Percentiles rank a stretch among this genome's conserved stretches.
Evolutionary conservation across 192 early-diverging fungal species (phyloP).

Genomic region (Spinellus fusiger): DNA sequence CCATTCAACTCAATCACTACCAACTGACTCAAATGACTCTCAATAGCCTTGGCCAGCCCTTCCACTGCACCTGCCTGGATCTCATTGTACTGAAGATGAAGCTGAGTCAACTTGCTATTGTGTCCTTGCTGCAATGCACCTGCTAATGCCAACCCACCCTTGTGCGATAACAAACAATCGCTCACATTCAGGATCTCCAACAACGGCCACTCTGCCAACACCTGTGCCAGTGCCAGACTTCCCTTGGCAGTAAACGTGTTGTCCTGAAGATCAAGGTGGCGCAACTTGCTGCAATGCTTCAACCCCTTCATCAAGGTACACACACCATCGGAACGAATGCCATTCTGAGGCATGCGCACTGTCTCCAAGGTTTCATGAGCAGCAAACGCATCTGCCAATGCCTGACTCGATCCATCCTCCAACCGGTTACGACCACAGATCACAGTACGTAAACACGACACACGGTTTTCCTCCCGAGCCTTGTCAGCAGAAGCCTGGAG

Average conservation of each 20-base stretch:
- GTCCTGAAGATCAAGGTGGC: constrained; percentile 88
- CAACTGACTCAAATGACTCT: constrained; percentile 56
- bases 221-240: constrained; percentile 69
- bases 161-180: constrained; percentile 80
- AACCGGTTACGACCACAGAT: constrained; percentile 92
- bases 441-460: constrained; percentile 70
- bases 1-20: constrained; percentile 82
- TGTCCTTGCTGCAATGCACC: constrained; percentile 56
- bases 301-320: constrained; percentile 64
- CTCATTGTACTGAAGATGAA: constrained; percentile 86
- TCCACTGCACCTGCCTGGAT: constrained; percentile 72
- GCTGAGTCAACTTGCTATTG: constrained; percentile 46
- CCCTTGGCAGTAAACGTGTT: constrained; percentile 91
- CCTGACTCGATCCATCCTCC: constrained; percentile 74
- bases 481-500: constrained; percentile 72
- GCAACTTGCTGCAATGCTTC: constrained; percentile 56
- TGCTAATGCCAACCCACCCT: constrained; percentile 63
- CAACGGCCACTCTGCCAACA: constrained; percentile 72
- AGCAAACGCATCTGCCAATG: constrained; percentile 77
- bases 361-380: constrained; percentile 70
- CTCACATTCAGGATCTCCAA: constrained; percentile 79
- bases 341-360: constrained; percentile 94
- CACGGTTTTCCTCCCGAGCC: constrained; percentile 52
- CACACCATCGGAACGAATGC: constrained; percentile 94
- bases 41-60: constrained; percentile 59